phyloP scores from a whole-genome alignment of 192 early-diverging fungal genomes.

The Geranomyces variabilis region DNA sequence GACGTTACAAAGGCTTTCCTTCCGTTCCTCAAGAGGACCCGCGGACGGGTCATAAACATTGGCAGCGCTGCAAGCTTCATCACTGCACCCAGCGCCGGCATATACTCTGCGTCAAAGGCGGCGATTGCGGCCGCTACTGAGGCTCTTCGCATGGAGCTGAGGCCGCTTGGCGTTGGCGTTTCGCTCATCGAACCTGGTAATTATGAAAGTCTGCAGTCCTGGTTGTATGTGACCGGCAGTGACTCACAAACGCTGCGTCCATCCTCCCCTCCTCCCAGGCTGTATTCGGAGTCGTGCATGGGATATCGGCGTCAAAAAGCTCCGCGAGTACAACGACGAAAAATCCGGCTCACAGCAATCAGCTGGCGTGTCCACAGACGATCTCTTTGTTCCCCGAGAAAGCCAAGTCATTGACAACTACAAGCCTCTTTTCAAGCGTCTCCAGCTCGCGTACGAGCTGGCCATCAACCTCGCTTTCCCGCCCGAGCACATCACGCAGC shows the following conservation, averaged over 20 bases:
- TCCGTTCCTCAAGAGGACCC: slow-evolving; percentile 35
- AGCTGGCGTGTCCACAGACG: slow-evolving; percentile 15
- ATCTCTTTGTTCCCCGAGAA: background rate
- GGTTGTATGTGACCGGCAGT: background rate
- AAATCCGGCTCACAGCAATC: background rate
- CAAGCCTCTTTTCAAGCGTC: slow-evolving; percentile 14
- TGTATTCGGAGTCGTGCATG: slow-evolving; percentile 28
- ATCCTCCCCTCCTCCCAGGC: background rate
- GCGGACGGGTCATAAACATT: slow-evolving; percentile 52
- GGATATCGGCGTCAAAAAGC: slow-evolving; percentile 16
- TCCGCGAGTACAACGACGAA: slow-evolving; percentile 8
- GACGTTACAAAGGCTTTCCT: slow-evolving; percentile 44
- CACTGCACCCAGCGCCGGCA: slow-evolving; percentile 44
- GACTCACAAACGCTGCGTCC: background rate
- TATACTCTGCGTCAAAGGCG: slow-evolving; percentile 47
- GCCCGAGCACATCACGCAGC: slow-evolving; percentile 29
- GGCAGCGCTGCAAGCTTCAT: slow-evolving; percentile 42
- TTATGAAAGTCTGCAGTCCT: background rate
- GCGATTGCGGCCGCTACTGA: slow-evolving; percentile 42
- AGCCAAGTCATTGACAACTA: too few relatives aligned
- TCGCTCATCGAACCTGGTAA: slow-evolving; percentile 47
- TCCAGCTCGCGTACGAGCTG: background rate
- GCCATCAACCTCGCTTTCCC: slow-evolving; percentile 19
- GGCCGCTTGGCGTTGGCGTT: slow-evolving; percentile 43
- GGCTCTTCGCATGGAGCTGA: slow-evolving; percentile 46